Evolutionary conservation across 768 basidiomycete species (phyloP).

Genomic region (Ephemerocybe angulata): DNA sequence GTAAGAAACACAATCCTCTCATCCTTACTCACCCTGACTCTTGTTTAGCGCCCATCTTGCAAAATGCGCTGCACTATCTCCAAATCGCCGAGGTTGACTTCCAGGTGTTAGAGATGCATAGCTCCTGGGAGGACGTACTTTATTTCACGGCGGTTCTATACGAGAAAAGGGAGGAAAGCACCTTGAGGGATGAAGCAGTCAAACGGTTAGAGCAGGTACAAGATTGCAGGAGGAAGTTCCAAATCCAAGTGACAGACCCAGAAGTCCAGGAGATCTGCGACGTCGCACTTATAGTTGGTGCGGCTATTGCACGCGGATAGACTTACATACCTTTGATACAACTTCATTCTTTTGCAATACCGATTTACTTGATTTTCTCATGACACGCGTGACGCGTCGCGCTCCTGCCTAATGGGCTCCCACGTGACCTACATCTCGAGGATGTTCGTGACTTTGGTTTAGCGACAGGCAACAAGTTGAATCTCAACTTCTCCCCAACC

Average conservation of each 20-base stretch:
- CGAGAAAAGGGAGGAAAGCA: conserved; percentile 58
- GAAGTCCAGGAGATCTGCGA: conserved; percentile 56
- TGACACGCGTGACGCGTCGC: too few relatives aligned
- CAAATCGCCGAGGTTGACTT: conserved; percentile 66
- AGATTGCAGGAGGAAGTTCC: conserved; percentile 37
- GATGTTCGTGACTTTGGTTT: conserved; percentile 5
- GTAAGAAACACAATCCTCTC: conserved; percentile 31
- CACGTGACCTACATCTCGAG: conserved; percentile 8
- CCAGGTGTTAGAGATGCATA: conserved; percentile 50
- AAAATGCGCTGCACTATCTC: conserved; percentile 60
- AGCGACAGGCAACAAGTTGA: background rate
- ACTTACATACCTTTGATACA: background rate
- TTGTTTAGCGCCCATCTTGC: conserved; percentile 37
- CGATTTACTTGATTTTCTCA: background rate
- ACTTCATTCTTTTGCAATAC: background rate
- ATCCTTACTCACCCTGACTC: background rate
- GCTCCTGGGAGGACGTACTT: conserved; percentile 63
- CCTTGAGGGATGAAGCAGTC: conserved; percentile 54
- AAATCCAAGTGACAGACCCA: conserved; percentile 43
- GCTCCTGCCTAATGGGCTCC: background rate
- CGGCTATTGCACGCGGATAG: conserved; percentile 43
- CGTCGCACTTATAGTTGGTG: conserved; percentile 56
- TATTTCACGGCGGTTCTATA: conserved; percentile 69
- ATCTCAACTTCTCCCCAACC: conserved; percentile 1
- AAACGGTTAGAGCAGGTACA: conserved; percentile 46